Evolutionary conservation across 129 eudicot species (phyloP).

Genomic region (Oenanthe sinensis): DNA sequence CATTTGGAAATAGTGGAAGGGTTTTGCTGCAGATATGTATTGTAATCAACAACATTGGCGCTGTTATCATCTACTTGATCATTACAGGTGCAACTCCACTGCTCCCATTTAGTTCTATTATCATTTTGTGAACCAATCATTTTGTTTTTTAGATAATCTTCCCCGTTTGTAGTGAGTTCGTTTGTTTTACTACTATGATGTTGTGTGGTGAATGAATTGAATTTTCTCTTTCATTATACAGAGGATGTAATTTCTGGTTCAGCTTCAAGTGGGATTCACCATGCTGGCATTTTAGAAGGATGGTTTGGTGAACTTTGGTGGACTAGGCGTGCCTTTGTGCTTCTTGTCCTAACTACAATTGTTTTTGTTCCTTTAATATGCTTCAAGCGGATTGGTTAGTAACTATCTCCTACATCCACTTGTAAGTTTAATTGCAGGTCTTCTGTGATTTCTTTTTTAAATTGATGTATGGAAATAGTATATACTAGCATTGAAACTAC

Average conservation of each 20-base stretch:
- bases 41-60: slow-evolving; percentile 8
- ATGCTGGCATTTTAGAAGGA: slow-evolving; percentile 25
- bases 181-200: background rate
- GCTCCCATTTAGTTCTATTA: background rate
- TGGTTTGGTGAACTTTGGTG: slow-evolving; percentile 34
- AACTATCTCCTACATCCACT: slow-evolving; percentile 2
- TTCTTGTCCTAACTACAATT: slow-evolving; percentile 17
- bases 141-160: too few relatives aligned
- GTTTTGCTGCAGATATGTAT: slow-evolving; percentile 9
- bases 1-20: slow-evolving; percentile 10
- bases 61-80: slow-evolving; percentile 12
- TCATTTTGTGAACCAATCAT: background rate
- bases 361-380: slow-evolving; percentile 29
- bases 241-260: slow-evolving; percentile 39
- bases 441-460: background rate
- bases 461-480: background rate
- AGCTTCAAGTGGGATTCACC: slow-evolving; percentile 22
- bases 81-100: slow-evolving; percentile 4
- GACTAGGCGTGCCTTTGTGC: slow-evolving; percentile 29
- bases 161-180: background rate
- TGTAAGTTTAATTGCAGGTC: slow-evolving; percentile 9
- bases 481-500: background rate
- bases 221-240: background rate
- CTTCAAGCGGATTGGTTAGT: slow-evolving; percentile 30
- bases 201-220: background rate